phyloP scores from a whole-genome alignment of 805 yeast genomes.

The Candida nanaspora region DNA sequence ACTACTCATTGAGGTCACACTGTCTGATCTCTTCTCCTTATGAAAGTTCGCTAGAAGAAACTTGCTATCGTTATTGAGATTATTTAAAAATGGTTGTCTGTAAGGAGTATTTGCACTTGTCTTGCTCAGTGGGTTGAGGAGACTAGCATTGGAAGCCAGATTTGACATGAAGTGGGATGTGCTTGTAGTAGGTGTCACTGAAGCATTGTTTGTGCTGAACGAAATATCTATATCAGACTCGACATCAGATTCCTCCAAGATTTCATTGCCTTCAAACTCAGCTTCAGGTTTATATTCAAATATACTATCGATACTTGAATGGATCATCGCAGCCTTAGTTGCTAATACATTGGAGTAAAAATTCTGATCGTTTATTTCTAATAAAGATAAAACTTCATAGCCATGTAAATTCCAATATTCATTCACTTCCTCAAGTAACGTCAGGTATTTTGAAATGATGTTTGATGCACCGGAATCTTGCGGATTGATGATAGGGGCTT shows the following conservation, averaged over 20 bases:
- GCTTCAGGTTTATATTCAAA: neutral
- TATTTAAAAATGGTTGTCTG: neutral
- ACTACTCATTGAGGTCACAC: slow-evolving; percentile 4
- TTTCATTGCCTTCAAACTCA: slow-evolving; percentile 1
- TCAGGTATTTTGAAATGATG: neutral
- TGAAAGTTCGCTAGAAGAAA: neutral
- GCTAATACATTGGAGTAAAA: slow-evolving; percentile 9
- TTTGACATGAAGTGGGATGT: too few species aligned
- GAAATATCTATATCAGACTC: slow-evolving; percentile 5
- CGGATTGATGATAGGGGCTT: neutral
- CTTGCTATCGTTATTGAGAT: slow-evolving; percentile 1
- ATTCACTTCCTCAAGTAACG: neutral
- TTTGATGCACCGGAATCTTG: too few species aligned
- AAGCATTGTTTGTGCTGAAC: too few species aligned
- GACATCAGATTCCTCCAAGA: slow-evolving; percentile 4
- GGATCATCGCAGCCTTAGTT: neutral
- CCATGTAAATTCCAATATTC: slow-evolving; percentile 5
- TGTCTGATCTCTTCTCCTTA: neutral
- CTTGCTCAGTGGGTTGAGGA: neutral
- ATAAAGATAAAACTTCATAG: slow-evolving; percentile 9
- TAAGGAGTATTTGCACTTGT: neutral
- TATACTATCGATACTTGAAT: neutral
- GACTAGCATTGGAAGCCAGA: neutral
- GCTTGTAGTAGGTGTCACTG: too few species aligned
- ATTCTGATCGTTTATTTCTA: slow-evolving; percentile 13